Evolutionary conservation across 176 grass and related monocot species (phyloP), one percentile per base, ranked within the genome.

Genomic region (Secale cereale): DNA sequence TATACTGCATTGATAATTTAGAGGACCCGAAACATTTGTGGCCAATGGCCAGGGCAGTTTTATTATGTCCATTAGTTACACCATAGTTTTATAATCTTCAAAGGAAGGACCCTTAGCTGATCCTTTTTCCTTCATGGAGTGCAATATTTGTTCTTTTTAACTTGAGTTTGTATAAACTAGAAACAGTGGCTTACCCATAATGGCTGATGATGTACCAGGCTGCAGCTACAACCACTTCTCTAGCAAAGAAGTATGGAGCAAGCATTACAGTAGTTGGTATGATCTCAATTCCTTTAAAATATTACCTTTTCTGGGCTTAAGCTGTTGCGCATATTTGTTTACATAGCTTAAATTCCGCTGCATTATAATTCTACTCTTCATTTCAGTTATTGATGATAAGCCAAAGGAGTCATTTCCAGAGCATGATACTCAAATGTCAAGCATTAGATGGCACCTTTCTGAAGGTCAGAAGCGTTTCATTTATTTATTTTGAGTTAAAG

Each of bases 171-270:
- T 14, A 76, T 79, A 39, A 15, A 61, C 66, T 74, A 2, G 8
- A 13, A 83, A 40, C 57, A 78, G n/a, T 77, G 36, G 33, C 64
- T 91, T 59, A 26, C 13, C 30, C 16, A 20, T 76, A 83, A 69
- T 16, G 31, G 35, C 88, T 70, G 74, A 73, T 67, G 64, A 81
- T 80, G 61, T 25, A 52, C 67, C 86, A 99, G 97, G 97, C 94
- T 87, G 94, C 94, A 88, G 90, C 97, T 63, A 96, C 97, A 62
- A 92, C 97, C 7, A 81, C 97, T 66, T 84, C 91, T 48, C 88
- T 99, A 11, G 97, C 97, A 46, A 99, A 99, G 69, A 99, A 96
- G 67, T 99, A 99, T 63, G 97, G 97, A 70, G 94, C 97, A 82
- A 79, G 86, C 76, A 96, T 99, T 65, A 99, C 97, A 69, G 97